Percentiles rank a stretch among this genome's conserved stretches.
phyloP scores from a whole-genome alignment of 2,329 filamentous ascomycete species.

The Trichoderma citrinoviride region DNA sequence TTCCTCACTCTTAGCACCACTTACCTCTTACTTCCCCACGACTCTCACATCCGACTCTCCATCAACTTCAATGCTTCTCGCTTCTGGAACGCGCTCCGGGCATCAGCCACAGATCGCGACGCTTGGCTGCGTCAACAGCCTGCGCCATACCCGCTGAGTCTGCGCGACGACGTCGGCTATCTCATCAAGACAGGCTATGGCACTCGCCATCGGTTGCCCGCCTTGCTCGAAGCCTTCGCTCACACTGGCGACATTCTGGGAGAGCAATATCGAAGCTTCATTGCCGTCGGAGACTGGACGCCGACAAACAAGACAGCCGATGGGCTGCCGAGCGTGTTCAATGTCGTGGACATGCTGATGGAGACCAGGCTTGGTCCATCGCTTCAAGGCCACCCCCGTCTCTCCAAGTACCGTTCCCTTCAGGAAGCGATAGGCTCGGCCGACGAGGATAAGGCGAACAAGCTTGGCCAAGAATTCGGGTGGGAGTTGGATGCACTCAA shows the following conservation, averaged over 20 bases:
- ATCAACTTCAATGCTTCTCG: conserved; percentile 36
- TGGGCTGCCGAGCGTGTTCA: conserved; percentile 34
- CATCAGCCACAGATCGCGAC: conserved; percentile 35
- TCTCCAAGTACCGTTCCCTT: conserved; percentile 43
- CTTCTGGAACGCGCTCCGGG: conserved; percentile 33
- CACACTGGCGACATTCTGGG: conserved; percentile 35
- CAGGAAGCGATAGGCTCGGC: conserved; percentile 39
- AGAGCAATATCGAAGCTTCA: conserved; percentile 41
- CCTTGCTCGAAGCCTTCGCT: conserved; percentile 46
- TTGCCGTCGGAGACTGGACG: conserved; percentile 53
- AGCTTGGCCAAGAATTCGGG: conserved; percentile 41
- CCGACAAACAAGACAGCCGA: conserved; percentile 35
- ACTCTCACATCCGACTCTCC: conserved; percentile 36
- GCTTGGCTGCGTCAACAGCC: conserved; percentile 41
- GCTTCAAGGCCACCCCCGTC: conserved; percentile 33
- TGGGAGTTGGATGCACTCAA: conserved; percentile 53
- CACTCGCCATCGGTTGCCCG: conserved; percentile 47
- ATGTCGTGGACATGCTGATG: conserved; percentile 41
- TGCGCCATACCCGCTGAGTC: conserved; percentile 44
- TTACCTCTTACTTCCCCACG: conserved; percentile 35
- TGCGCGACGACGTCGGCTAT: conserved; percentile 47
- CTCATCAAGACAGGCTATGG: conserved; percentile 58
- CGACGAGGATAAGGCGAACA: conserved; percentile 38
- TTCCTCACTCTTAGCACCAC: conserved; percentile 29
- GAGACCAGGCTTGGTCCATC: conserved; percentile 32